Conservation (phyloP, 768 basidiomycete species). For the Kwoniella heveanensis region DNA sequence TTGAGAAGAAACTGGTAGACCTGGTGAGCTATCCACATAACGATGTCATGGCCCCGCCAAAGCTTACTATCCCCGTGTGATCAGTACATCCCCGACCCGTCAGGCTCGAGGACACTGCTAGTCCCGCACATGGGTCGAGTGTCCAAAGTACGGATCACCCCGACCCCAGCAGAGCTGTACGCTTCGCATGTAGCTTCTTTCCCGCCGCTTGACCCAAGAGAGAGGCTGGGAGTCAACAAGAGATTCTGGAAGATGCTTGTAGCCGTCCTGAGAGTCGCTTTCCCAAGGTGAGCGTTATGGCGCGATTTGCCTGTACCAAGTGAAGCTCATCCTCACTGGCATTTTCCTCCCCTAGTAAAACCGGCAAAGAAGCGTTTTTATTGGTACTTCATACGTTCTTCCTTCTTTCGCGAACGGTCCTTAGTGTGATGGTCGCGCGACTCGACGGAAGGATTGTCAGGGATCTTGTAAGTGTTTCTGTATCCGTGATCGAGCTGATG, state of each 20-base stretch:
- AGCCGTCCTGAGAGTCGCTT: slow-evolving; percentile 72
- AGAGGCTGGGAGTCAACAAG: slow-evolving; percentile 66
- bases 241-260: slow-evolving; percentile 72
- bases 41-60: background rate
- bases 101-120: slow-evolving; percentile 67
- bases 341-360: slow-evolving; percentile 28
- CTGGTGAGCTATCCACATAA: slow-evolving; percentile 36
- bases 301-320: too few species aligned
- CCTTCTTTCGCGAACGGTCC: slow-evolving; percentile 78
- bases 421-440: slow-evolving; percentile 83
- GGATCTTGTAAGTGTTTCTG: slow-evolving; percentile 65
- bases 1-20: slow-evolving; percentile 56
- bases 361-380: slow-evolving; percentile 68
- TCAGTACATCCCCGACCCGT: slow-evolving; percentile 65
- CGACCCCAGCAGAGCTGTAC: slow-evolving; percentile 63
- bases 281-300: slow-evolving; percentile 65
- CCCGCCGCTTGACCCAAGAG: slow-evolving; percentile 62
- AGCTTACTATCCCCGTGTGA: slow-evolving; percentile 34
- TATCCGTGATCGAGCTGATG: background rate
- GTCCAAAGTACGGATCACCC: slow-evolving; percentile 63
- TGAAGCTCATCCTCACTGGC: slow-evolving; percentile 32
- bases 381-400: slow-evolving; percentile 79
- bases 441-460: slow-evolving; percentile 87
- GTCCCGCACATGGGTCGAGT: slow-evolving; percentile 69
- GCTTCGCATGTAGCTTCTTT: slow-evolving; percentile 65